These are phyloP conservation scores for Parastagonospora avenae DNA, from an alignment of 2,329 filamentous ascomycete genomes.

Conservation along the genomic window DNA sequence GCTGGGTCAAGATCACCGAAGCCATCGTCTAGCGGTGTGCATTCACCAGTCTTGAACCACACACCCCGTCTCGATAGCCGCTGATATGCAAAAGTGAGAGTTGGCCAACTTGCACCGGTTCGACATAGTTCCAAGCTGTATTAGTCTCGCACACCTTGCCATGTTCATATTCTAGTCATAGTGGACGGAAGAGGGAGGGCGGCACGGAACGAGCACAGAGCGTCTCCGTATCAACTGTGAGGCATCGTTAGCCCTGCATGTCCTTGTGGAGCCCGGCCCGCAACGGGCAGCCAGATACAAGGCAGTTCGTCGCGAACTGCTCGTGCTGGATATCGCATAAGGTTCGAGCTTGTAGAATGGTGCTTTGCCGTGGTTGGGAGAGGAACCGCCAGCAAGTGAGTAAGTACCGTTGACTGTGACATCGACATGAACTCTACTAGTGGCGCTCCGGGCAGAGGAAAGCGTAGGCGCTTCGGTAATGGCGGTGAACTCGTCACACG, in stretches of 20 bases:
- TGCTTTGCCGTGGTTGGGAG: not conserved
- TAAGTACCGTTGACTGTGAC: not conserved
- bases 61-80: conserved; percentile 15
- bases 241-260: conserved; percentile 12
- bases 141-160: not conserved
- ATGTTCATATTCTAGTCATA: conserved; percentile 15
- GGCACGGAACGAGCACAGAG: conserved; percentile 40
- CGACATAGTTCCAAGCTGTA: not conserved
- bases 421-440: not conserved
- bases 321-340: conserved; percentile 6
- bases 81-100: conserved; percentile 11
- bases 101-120: conserved; percentile 10
- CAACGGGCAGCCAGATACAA: conserved; percentile 11
- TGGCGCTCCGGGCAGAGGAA: too few species aligned
- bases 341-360: not conserved
- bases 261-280: conserved; percentile 33
- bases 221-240: too few species aligned
- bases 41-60: conserved; percentile 5
- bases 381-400: not conserved
- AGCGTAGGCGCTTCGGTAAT: too few species aligned
- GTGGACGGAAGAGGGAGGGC: conserved; percentile 28
- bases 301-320: conserved; percentile 14
- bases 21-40: not conserved
- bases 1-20: too few species aligned
- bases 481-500: too few species aligned